Conservation (phyloP, 2,329 filamentous ascomycete species). For the Aspergillus alliaceus region DNA sequence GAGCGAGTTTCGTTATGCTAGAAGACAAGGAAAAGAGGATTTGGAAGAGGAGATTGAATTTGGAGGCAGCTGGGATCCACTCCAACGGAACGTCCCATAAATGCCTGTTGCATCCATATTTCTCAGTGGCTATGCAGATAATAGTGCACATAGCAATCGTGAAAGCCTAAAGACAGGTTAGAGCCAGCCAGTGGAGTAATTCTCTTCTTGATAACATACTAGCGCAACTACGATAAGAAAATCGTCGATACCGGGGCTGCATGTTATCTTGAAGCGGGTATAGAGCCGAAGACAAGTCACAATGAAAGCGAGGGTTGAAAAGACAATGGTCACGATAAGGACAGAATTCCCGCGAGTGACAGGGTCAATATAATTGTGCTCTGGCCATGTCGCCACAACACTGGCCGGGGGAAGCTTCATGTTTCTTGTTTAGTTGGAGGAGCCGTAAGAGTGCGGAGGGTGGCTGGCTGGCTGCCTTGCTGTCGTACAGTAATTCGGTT, state of each 20-base stretch:
- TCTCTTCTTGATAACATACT: conserved; percentile 21
- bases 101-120: conserved; percentile 41
- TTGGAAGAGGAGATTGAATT: conserved; percentile 38
- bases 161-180: conserved; percentile 25
- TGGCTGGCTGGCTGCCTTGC: not conserved
- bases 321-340: conserved; percentile 43
- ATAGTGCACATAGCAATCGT: conserved; percentile 37
- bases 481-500: not conserved
- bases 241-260: conserved; percentile 50
- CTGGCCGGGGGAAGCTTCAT: conserved; percentile 45
- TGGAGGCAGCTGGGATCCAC: conserved; percentile 31
- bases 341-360: conserved; percentile 45
- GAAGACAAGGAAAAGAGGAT: conserved; percentile 38
- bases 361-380: conserved; percentile 50
- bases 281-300: conserved; percentile 48
- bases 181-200: not conserved
- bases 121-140: conserved; percentile 32
- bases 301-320: conserved; percentile 41
- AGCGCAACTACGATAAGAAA: conserved; percentile 46
- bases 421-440: conserved; percentile 8
- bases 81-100: conserved; percentile 40
- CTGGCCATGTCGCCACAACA: conserved; percentile 47
- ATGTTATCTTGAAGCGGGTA: conserved; percentile 46
- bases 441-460: not conserved
- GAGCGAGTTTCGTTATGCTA: conserved; percentile 38